Base-by-base conservation (phyloP, 306 rosid genomes). In the Rubus idaeus region DNA sequence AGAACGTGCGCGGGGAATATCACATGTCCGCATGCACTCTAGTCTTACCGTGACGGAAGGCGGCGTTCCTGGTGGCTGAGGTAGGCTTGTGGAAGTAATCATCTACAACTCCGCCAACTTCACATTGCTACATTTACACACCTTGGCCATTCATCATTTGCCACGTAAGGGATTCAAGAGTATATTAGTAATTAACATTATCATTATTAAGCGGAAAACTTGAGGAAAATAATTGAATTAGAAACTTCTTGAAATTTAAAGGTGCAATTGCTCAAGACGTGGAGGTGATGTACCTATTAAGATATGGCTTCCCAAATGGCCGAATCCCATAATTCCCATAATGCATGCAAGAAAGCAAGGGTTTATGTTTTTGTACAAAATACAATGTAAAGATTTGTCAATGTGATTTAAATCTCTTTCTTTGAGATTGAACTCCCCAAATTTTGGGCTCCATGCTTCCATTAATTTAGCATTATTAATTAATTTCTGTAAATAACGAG, bases 11-110 rank as follows among this genome's bases (percentile, higher is more conserved):
- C n/a, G 5, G 10, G 14, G 78, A 18, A 40, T 39, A 39, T 41
- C 67, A 40, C 71, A 50, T 77, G 85, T 56, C 66, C 4, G 42
- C 70, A 53, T 53, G 55, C 64, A 41, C 57, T 45, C 2, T 53
- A 17, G 55, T 3, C 57, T 30, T 39, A 21, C 73, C 78, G 78
- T 60, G 81, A 71, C 75, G 63, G 46, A 16, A 5, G 65, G 66
- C 60, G 71, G 6, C 55, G 41, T 68, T 77, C 14, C 49, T 30
- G 69, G 49, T 39, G 13, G 45, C 26, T 26, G 42, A 5, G 30
- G 30, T 26, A 30, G 46, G 0, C 41, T 2, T n/a, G 68, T 20
- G 56, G 20, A 16, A 14, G 2, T 14, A 12, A 20, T 46, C n/a
- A 12, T 61, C 62, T n/a, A 37, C 78, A 6, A 6, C 42, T 5